A percentile compares a stretch with the other conserved stretches of the same genome.
These are phyloP conservation scores for Calvatia gigantea DNA, from an alignment of 768 basidiomycete species.

Conservation along the genomic window DNA sequence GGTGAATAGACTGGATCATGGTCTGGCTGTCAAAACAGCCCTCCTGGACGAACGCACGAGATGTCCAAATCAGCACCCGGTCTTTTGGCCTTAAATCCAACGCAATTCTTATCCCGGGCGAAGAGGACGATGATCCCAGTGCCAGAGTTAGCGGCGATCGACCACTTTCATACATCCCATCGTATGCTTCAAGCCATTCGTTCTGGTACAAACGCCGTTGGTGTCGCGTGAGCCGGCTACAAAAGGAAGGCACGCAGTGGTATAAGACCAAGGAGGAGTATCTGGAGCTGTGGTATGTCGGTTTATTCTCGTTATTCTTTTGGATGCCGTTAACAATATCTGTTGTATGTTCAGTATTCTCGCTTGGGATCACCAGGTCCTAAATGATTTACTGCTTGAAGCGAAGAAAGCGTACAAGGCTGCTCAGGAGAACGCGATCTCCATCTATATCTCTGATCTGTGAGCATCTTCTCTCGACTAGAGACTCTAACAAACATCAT, in stretches of 20 bases:
- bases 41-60: slow-evolving; percentile 52
- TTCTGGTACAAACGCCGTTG: slow-evolving; percentile 50
- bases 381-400: slow-evolving; percentile 52
- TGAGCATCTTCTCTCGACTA: slow-evolving; percentile 15
- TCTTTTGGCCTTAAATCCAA: slow-evolving; percentile 31
- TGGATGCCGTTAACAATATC: background rate
- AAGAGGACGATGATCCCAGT: slow-evolving; percentile 26
- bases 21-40: slow-evolving; percentile 62
- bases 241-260: slow-evolving; percentile 26
- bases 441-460: slow-evolving; percentile 49
- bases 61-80: slow-evolving; percentile 47
- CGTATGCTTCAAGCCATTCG: slow-evolving; percentile 32
- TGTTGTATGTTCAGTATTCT: slow-evolving; percentile 40
- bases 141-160: slow-evolving; percentile 22
- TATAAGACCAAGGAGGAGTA: slow-evolving; percentile 33
- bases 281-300: slow-evolving; percentile 39
- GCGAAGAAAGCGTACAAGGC: slow-evolving; percentile 49
- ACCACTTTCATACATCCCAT: slow-evolving; percentile 42
- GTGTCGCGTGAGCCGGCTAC: slow-evolving; percentile 34
- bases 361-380: slow-evolving; percentile 37
- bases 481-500: background rate
- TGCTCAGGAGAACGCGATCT: slow-evolving; percentile 49
- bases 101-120: slow-evolving; percentile 30
- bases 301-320: background rate
- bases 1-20: slow-evolving; percentile 61